Conservation (phyloP, 805 yeast genomes). For the Candida ulmi region DNA sequence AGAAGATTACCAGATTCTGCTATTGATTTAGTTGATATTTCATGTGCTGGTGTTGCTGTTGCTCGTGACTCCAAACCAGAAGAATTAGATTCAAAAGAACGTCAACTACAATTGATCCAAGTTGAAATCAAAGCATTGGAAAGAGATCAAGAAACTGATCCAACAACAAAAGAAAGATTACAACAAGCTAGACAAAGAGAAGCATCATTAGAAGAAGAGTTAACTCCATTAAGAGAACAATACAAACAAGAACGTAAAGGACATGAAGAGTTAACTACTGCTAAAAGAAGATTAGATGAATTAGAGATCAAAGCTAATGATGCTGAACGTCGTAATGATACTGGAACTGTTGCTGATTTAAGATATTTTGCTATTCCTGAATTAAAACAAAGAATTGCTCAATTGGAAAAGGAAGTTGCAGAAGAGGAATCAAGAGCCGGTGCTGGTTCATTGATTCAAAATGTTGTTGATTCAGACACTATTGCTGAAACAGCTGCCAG, state of each 20-base stretch:
- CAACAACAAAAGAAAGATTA: constrained; percentile 81
- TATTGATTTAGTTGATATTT: constrained; percentile 90
- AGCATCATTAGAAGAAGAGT: constrained; percentile 79
- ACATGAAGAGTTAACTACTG: constrained; percentile 83
- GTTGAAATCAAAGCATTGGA: constrained; percentile 96
- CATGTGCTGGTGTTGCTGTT: constrained; percentile 96
- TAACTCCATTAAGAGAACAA: constrained; percentile 79
- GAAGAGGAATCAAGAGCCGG: constrained; percentile 65
- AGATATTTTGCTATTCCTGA: constrained; percentile 98
- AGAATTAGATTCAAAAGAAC: constrained; percentile 88
- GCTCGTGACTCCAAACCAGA: constrained; percentile 98
- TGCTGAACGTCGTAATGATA: constrained; percentile 96
- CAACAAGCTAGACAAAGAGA: constrained; percentile 70
- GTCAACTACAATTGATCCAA: constrained; percentile 84
- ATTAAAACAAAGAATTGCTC: constrained; percentile 65
- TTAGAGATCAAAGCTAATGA: constrained; percentile 88
- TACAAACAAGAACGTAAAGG: constrained; percentile 85
- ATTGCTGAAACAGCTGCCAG: constrained; percentile 97
- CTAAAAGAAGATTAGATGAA: constrained; percentile 88
- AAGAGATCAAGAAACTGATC: constrained; percentile 84
- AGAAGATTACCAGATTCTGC: constrained; percentile 97
- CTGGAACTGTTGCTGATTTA: constrained; percentile 90
- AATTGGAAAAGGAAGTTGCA: constrained; percentile 70
- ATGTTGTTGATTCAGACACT: constrained; percentile 87
- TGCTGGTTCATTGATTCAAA: constrained; percentile 65